Evolutionary conservation across 2,329 filamentous ascomycete species (phyloP).

Genomic region (Sarocladiaceae sp.): DNA sequence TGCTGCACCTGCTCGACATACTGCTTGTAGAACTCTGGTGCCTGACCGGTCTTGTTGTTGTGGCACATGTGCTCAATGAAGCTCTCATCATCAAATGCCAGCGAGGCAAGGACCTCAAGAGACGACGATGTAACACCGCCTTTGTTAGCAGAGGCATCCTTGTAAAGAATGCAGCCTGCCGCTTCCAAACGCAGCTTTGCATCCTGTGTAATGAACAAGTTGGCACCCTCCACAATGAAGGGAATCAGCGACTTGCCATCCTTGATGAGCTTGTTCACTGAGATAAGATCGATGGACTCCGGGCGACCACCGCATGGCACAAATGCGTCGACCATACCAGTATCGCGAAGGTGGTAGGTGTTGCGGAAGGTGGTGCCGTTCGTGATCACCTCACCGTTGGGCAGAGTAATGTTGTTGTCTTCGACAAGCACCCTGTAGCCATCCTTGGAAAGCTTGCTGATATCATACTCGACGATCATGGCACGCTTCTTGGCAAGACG

Average conservation of each 20-base stretch:
- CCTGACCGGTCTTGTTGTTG: conserved; percentile 56
- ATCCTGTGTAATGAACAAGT: conserved; percentile 97
- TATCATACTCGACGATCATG: conserved; percentile 87
- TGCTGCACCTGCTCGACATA: conserved; percentile 91
- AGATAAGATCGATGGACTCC: conserved; percentile 90
- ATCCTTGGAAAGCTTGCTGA: conserved; percentile 74
- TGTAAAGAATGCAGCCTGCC: conserved; percentile 92
- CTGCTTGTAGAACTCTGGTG: conserved; percentile 83
- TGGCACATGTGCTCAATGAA: conserved; percentile 96
- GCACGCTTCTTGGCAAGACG: conserved; percentile 78
- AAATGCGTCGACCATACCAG: conserved; percentile 74
- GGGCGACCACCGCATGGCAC: conserved; percentile 95
- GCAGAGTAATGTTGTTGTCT: conserved; percentile 81
- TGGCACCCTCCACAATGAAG: conserved; percentile 96
- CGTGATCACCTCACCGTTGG: conserved; percentile 75
- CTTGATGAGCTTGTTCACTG: conserved; percentile 79
- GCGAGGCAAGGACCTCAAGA: conserved; percentile 86
- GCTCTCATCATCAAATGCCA: conserved; percentile 85
- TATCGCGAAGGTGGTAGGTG: conserved; percentile 84
- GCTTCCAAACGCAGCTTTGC: conserved; percentile 92
- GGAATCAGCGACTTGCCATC: conserved; percentile 83
- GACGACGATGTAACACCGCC: conserved; percentile 97
- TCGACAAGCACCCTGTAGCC: conserved; percentile 92
- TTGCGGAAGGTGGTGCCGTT: conserved; percentile 97
- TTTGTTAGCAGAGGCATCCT: conserved; percentile 98